These are phyloP conservation scores for Ceriops decandra DNA, from an alignment of 345 rosid species.

Conservation along the genomic window DNA sequence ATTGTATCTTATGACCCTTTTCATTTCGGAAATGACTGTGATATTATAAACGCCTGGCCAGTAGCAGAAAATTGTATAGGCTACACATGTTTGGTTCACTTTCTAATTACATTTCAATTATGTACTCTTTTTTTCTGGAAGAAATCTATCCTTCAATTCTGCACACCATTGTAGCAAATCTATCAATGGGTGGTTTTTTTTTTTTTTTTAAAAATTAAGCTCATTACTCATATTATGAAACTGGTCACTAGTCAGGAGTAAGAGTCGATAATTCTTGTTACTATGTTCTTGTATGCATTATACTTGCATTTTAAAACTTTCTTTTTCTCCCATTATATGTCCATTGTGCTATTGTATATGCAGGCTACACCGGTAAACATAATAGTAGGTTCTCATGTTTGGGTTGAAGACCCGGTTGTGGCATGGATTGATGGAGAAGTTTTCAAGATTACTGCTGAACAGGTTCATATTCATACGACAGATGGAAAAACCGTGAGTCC, in stretches of 20 bases:
- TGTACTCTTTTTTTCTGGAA: too few species aligned
- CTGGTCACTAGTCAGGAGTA: not conserved
- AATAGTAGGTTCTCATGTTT: constrained; percentile 92
- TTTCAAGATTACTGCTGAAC: constrained; percentile 61
- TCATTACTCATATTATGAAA: not conserved
- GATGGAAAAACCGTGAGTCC: constrained; percentile 73
- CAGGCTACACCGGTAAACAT: constrained; percentile 85
- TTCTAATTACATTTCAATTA: not conserved
- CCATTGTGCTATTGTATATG: constrained; percentile 14
- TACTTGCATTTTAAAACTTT: not conserved
- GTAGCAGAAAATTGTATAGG: not conserved
- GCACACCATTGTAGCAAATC: not conserved
- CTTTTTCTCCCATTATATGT: not conserved
- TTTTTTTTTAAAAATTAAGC: not conserved
- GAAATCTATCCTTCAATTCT: too few species aligned
- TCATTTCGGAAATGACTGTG: not conserved
- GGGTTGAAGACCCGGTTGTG: constrained; percentile 76
- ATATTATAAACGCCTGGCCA: not conserved
- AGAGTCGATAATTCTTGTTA: not conserved
- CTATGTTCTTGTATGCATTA: not conserved
- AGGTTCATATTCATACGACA: constrained; percentile 63
- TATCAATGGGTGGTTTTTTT: not conserved
- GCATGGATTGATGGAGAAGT: constrained; percentile 99
- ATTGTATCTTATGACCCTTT: not conserved
- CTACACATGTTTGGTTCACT: not conserved